Conservation (phyloP, 2,329 filamentous ascomycete genomes). For the Rhynchosporium agropyri region DNA sequence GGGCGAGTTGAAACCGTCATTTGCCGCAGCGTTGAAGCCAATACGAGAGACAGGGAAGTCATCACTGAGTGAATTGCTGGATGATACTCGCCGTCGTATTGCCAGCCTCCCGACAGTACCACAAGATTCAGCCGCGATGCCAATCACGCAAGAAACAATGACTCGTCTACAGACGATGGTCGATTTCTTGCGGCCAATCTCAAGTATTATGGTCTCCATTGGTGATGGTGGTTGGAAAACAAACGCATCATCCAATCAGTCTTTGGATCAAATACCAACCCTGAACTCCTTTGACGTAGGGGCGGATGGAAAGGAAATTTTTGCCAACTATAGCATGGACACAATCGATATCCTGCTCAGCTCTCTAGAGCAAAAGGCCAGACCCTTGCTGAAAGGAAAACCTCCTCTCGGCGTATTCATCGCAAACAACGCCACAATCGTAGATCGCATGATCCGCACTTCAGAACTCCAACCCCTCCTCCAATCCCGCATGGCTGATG, state of each 20-base stretch:
- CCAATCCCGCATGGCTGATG: constrained; percentile 62
- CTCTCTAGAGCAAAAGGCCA: constrained; percentile 74
- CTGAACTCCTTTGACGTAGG: constrained; percentile 82
- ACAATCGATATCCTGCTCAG: constrained; percentile 81
- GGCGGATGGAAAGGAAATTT: constrained; percentile 84
- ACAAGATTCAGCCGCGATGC: constrained; percentile 74
- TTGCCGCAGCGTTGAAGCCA: constrained; percentile 85
- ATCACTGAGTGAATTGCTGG: constrained; percentile 80
- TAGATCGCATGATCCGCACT: constrained; percentile 80
- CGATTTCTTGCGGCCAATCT: constrained; percentile 80
- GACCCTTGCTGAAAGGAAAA: constrained; percentile 73
- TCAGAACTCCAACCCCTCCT: constrained; percentile 79
- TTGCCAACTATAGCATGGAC: constrained; percentile 87
- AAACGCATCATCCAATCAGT: constrained; percentile 55
- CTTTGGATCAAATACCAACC: constrained; percentile 66
- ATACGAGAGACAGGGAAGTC: constrained; percentile 89
- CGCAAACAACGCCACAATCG: constrained; percentile 81
- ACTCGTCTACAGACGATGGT: constrained; percentile 84
- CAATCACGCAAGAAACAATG: constrained; percentile 83
- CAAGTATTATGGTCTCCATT: constrained; percentile 86
- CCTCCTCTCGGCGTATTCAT: constrained; percentile 84
- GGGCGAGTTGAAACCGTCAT: constrained; percentile 79
- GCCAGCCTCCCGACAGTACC: constrained; percentile 69
- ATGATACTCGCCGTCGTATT: constrained; percentile 76
- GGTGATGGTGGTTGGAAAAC: constrained; percentile 90